These are phyloP conservation scores for Apiotrichum sp. DNA, from an alignment of 1,284 basidiomycete genomes.

Conservation along the genomic window DNA sequence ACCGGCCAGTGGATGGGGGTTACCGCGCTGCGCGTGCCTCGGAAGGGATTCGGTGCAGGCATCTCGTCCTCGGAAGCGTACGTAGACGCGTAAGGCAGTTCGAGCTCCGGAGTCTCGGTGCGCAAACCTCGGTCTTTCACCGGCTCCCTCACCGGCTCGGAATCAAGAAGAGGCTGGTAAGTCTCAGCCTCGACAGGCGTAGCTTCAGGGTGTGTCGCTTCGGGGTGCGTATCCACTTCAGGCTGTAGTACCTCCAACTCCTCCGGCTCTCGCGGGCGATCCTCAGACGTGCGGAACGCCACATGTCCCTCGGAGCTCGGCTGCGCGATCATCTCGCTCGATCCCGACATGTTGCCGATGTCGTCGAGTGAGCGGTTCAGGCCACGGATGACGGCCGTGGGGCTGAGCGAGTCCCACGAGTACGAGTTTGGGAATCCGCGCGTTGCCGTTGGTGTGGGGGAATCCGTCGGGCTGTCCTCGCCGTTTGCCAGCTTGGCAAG, in stretches of 20 bases:
- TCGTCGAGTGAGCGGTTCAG: background rate
- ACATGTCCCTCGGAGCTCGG: background rate
- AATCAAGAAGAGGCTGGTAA: background rate
- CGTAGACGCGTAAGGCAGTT: too few species aligned
- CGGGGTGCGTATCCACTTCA: too few species aligned
- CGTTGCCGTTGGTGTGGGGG: too few species aligned
- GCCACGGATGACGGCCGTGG: background rate
- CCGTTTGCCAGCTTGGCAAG: background rate
- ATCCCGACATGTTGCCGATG: background rate
- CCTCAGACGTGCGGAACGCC: background rate
- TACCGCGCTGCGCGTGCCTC: background rate
- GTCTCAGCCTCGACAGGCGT: background rate
- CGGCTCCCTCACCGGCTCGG: too few species aligned
- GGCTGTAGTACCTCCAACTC: too few species aligned
- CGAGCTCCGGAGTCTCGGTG: too few species aligned
- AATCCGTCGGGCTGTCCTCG: too few species aligned
- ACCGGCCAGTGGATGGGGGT: background rate
- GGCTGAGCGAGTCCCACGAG: background rate
- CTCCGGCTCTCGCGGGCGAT: too few species aligned
- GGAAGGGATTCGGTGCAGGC: background rate
- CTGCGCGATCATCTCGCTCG: background rate
- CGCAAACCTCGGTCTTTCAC: too few species aligned
- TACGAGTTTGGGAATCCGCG: too few species aligned
- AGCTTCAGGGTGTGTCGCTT: too few species aligned
- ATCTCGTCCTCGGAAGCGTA: background rate